Evolutionary conservation across 106 monocot species (phyloP).

Genomic region (Apostasia shenzhenica): DNA sequence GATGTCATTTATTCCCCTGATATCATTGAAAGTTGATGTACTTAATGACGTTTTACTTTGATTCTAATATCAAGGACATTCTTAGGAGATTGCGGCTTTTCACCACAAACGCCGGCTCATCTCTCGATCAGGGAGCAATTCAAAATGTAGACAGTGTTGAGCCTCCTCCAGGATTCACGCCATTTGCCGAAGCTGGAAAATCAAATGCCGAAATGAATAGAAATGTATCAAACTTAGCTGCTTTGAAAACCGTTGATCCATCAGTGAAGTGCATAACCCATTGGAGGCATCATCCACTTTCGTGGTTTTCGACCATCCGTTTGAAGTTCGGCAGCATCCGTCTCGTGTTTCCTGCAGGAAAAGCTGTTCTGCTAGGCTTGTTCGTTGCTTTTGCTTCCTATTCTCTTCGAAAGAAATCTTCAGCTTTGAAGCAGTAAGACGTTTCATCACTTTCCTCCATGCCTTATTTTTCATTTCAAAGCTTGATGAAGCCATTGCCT

Average conservation of each 20-base stretch:
- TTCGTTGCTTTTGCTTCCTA: slow-evolving; percentile 34
- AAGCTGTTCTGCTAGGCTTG: slow-evolving; percentile 31
- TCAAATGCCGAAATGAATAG: not conserved
- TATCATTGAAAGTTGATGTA: not conserved
- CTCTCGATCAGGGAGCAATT: not conserved
- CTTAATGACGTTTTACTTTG: not conserved
- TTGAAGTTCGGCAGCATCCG: slow-evolving; percentile 37
- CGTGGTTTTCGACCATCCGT: slow-evolving; percentile 40
- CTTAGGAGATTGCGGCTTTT: slow-evolving; percentile 38
- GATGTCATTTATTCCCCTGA: not conserved
- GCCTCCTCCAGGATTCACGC: slow-evolving; percentile 11
- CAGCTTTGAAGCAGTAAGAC: slow-evolving; percentile 41
- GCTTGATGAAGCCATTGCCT: not conserved
- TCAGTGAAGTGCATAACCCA: slow-evolving; percentile 17
- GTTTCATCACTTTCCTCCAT: not conserved
- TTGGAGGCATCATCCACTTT: slow-evolving; percentile 16
- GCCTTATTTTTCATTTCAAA: not conserved
- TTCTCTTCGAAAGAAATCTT: slow-evolving; percentile 38
- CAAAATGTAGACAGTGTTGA: slow-evolving; percentile 9
- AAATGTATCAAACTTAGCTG: slow-evolving; percentile 10
- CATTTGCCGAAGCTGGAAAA: slow-evolving; percentile 13
- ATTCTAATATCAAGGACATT: slow-evolving; percentile 35
- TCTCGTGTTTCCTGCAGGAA: slow-evolving; percentile 40
- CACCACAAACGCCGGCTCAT: slow-evolving; percentile 24
- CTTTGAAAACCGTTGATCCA: slow-evolving; percentile 14